Conservation (phyloP, 345 rosid genomes). For the Gossypium thurberi region DNA sequence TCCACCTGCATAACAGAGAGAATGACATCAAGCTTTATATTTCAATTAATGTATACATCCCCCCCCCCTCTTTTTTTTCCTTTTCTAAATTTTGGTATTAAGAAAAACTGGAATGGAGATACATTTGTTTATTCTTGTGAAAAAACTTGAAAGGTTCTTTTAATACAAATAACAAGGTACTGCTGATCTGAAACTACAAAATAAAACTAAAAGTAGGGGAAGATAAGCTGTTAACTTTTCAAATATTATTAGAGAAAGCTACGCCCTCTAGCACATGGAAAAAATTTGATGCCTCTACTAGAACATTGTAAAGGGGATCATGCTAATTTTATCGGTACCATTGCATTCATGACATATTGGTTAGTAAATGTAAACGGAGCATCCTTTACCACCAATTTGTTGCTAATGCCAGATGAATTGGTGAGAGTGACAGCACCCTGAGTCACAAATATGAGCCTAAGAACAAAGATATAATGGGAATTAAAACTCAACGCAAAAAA, state of each 20-base stretch:
- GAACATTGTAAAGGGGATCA: not conserved
- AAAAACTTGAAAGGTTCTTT: slow-evolving; percentile 5
- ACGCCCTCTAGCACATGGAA: not conserved
- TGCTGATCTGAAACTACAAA: not conserved
- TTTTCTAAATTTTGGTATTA: not conserved
- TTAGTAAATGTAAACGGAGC: slow-evolving; percentile 3
- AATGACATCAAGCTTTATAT: slow-evolving; percentile 7
- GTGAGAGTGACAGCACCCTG: slow-evolving; percentile 55
- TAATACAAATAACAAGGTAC: not conserved
- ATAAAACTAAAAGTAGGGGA: not conserved
- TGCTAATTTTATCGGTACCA: not conserved
- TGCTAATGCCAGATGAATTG: slow-evolving; percentile 37
- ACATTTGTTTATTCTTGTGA: not conserved
- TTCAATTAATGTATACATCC: not conserved
- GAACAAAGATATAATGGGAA: slow-evolving; percentile 11
- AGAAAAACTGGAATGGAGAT: not conserved
- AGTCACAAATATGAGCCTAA: slow-evolving; percentile 71
- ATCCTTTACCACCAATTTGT: slow-evolving; percentile 44
- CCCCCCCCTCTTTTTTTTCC: not conserved
- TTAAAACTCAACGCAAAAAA: slow-evolving; percentile 9
- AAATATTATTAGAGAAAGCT: not conserved
- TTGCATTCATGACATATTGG: not conserved
- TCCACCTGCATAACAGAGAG: slow-evolving; percentile 48
- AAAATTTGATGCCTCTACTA: not conserved
- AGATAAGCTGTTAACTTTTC: not conserved